Conservation (phyloP, 805 yeast species). For the Alloascoidea africana region DNA sequence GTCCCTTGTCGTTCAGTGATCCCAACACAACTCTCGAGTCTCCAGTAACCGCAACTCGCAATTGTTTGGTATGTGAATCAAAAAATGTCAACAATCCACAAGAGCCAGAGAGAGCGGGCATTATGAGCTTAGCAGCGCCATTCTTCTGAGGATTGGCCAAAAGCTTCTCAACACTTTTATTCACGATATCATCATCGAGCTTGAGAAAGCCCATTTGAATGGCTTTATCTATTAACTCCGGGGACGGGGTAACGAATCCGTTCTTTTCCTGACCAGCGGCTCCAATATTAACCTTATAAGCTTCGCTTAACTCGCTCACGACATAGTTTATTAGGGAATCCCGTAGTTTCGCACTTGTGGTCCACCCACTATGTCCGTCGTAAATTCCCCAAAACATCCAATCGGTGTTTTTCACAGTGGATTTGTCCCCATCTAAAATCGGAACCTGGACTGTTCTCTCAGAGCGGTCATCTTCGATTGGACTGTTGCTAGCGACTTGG, state of each 20-base stretch:
- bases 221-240: conserved; percentile 63
- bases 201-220: conserved; percentile 66
- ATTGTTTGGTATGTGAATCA: conserved; percentile 54
- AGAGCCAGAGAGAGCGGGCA: conserved; percentile 93
- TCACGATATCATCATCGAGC: conserved; percentile 77
- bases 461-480: conserved; percentile 87
- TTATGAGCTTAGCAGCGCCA: conserved; percentile 52
- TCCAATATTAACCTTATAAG: conserved; percentile 21
- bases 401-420: conserved; percentile 39
- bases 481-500: conserved; percentile 82
- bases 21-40: conserved; percentile 91
- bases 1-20: conserved; percentile 41
- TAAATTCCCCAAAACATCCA: conserved; percentile 93
- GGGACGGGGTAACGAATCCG: conserved; percentile 44
- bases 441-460: conserved; percentile 63
- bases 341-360: conserved; percentile 74
- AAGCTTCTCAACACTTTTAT: conserved; percentile 53
- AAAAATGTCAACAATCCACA: conserved; percentile 83
- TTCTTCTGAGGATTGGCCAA: conserved; percentile 50
- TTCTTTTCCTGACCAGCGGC: conserved; percentile 23
- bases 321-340: conserved; percentile 67
- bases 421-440: conserved; percentile 26
- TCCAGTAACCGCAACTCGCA: conserved; percentile 91
- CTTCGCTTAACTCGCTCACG: conserved; percentile 57
- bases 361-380: conserved; percentile 97